Evolutionary conservation across 208 protist genomes (phyloP).

Genomic region (Leishmania aethiopica): DNA sequence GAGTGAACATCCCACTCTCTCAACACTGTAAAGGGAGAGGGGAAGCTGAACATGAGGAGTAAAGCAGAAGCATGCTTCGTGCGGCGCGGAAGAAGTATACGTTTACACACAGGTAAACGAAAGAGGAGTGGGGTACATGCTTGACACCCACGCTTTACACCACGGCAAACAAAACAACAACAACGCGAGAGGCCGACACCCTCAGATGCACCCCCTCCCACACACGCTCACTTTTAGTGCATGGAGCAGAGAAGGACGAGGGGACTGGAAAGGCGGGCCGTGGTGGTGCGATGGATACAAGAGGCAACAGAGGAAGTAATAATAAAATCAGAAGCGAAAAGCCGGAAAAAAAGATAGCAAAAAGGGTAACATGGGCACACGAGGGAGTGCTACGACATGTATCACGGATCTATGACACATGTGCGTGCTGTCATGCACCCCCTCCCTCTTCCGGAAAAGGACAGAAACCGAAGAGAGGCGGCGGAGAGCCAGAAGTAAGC

Average conservation of each 20-base stretch:
- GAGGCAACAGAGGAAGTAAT: background rate
- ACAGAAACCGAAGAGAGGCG: background rate
- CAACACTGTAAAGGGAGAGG: background rate
- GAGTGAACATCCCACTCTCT: background rate
- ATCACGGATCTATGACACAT: background rate
- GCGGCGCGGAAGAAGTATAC: background rate
- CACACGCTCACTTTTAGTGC: background rate
- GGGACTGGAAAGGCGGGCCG: background rate
- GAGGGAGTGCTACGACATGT: background rate
- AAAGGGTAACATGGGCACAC: background rate
- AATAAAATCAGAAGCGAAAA: background rate
- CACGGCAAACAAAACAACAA: constrained; percentile 3
- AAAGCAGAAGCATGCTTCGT: background rate
- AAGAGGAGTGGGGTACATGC: background rate
- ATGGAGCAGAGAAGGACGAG: background rate
- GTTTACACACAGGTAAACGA: background rate
- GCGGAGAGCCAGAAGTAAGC: background rate
- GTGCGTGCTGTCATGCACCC: background rate
- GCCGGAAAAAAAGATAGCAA: background rate
- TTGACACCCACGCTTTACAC: background rate
- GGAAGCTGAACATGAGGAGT: background rate
- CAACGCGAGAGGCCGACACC: background rate
- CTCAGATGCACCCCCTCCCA: background rate
- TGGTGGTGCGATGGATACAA: background rate
- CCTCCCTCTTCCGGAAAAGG: background rate